Evolutionary conservation across 805 yeast species (phyloP), one percentile per base, ranked within the genome.

Genomic region (Sungouiozyma intestinalis): DNA sequence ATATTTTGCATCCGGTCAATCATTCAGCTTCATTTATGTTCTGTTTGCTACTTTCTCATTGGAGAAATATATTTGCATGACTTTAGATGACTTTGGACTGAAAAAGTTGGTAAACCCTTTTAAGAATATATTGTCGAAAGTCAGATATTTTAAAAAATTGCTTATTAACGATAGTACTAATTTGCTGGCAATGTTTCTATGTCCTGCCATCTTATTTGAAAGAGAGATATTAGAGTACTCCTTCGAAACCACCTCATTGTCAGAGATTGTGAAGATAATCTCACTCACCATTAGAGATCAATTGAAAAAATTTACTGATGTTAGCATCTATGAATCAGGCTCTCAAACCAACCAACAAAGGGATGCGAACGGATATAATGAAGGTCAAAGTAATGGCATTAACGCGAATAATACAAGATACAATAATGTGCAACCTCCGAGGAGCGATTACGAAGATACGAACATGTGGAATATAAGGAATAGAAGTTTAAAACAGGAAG

Each of bases 141-240:
- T 49, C 33, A 40, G 38, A 33, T 27, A 35, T 5, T 18, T 38
- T 33, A 51, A 49, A 39, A 11, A 35, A 4, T 19, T 41, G 3
- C 20, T 51, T 21, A 9, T 49, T 3, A 33, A 43, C 15, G 55
- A 51, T 39, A 45, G 48, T 7, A 38, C 43, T 40, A 43, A 43
- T 20, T 24, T 48, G 20, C 21, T 51, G 21, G 49, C 48, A 15
- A 40, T 49, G 43, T 51, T 51, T 32, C 31, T 44, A 20, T 49
- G 50, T 40, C 53, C 53, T 2, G 43, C 51, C 2, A 41, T 40
- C 13, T 18, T 51, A 13, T 51, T 51, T 27, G 55, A 49, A 21
- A 44, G 52, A 44, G 48, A 45, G 31, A 33, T 49, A 9, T 29
- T 51, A 16, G 49, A 51, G 24, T 44, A 42, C 20, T 33, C 42